These are phyloP conservation scores for Phlegmacium glaucopus DNA, from an alignment of 768 basidiomycete genomes.

Conservation along the genomic window DNA sequence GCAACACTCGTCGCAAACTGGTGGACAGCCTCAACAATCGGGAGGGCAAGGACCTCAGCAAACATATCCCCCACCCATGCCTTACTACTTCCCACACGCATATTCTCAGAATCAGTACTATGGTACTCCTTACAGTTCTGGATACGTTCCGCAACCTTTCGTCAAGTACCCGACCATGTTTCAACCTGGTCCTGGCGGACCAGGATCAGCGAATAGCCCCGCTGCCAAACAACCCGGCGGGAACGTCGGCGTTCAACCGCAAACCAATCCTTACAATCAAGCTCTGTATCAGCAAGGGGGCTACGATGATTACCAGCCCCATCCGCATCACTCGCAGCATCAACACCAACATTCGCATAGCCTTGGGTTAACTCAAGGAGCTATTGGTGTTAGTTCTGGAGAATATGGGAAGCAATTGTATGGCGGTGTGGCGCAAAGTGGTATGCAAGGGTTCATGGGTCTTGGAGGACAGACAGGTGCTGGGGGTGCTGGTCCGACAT, in stretches of 20 bases:
- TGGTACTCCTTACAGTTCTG: constrained; percentile 61
- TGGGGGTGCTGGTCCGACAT: constrained; percentile 34
- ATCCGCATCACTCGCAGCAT: constrained; percentile 53
- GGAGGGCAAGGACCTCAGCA: constrained; percentile 64
- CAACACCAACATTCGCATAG: constrained; percentile 57
- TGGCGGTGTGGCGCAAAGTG: constrained; percentile 47
- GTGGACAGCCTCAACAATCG: constrained; percentile 57
- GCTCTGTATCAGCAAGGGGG: constrained; percentile 59
- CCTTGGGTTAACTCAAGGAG: constrained; percentile 39
- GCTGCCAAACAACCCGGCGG: constrained; percentile 63
- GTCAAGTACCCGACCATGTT: constrained; percentile 79
- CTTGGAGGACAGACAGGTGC: constrained; percentile 46
- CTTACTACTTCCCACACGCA: constrained; percentile 60
- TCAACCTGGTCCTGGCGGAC: constrained; percentile 67
- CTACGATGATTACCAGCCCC: constrained; percentile 49
- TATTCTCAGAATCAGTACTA: constrained; percentile 79
- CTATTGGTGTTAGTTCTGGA: constrained; percentile 30
- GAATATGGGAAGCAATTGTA: constrained; percentile 47
- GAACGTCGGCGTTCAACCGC: constrained; percentile 41
- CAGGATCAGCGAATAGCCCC: constrained; percentile 61
- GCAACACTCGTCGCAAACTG: constrained; percentile 49
- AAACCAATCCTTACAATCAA: constrained; percentile 59
- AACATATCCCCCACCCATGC: constrained; percentile 61
- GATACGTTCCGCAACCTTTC: constrained; percentile 65
- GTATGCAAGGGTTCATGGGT: constrained; percentile 71